Percentiles rank a stretch among this genome's conserved stretches.
Evolutionary conservation across 2,329 filamentous ascomycete genomes (phyloP).

Genomic region (Remersonia thermophila): DNA sequence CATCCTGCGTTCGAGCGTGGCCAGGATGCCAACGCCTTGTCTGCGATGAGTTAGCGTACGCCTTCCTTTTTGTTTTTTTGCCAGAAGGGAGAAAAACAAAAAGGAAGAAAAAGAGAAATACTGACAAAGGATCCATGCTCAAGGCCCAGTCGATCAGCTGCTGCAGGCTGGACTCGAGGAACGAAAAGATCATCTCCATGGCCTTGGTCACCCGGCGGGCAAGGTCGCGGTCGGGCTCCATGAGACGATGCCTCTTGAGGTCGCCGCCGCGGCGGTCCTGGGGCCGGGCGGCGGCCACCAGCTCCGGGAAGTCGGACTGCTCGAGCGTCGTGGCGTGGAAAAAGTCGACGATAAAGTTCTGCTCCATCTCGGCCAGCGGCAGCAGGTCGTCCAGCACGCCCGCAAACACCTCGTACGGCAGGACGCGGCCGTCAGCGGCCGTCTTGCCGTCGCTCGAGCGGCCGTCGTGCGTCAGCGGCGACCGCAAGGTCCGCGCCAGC

Average conservation of each 20-base stretch:
- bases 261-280: slow-evolving; percentile 60
- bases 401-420: slow-evolving; percentile 71
- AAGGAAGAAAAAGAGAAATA: slow-evolving; percentile 14
- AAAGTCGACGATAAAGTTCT: slow-evolving; percentile 94
- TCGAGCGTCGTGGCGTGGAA: slow-evolving; percentile 88
- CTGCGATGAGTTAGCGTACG: slow-evolving; percentile 29
- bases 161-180: slow-evolving; percentile 67
- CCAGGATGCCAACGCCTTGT: slow-evolving; percentile 81
- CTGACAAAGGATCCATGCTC: slow-evolving; percentile 67
- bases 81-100: no score
- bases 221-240: slow-evolving; percentile 79
- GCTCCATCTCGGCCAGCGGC: slow-evolving; percentile 78
- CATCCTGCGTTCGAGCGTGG: slow-evolving; percentile 66
- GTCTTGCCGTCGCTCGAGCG: slow-evolving; percentile 41
- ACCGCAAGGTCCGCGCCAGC: slow-evolving; percentile 59
- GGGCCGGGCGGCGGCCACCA: slow-evolving; percentile 53
- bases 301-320: slow-evolving; percentile 70
- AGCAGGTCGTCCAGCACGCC: slow-evolving; percentile 70
- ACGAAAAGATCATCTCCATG: slow-evolving; percentile 81
- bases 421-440: slow-evolving; percentile 47
- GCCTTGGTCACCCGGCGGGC: slow-evolving; percentile 73
- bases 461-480: slow-evolving; percentile 49
- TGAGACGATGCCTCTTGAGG: slow-evolving; percentile 59
- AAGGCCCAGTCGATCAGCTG: slow-evolving; percentile 75
- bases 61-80: no score